These are phyloP conservation scores for Citeromyces matritensis DNA, from an alignment of 805 yeast genomes.

Conservation along the genomic window DNA sequence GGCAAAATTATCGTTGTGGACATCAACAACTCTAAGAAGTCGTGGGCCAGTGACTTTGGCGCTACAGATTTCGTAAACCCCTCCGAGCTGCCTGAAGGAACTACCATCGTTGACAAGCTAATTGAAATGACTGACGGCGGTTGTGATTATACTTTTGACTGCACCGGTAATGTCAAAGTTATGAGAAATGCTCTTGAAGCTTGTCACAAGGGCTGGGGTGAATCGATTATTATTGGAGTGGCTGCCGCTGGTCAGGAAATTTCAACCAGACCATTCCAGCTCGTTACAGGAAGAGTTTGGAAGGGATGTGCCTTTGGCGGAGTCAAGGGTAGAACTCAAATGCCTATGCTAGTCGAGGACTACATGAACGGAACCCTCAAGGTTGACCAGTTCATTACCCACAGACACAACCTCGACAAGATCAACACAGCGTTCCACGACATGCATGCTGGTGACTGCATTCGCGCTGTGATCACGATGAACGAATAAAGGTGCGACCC, in stretches of 20 bases:
- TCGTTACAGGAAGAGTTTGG: conserved; percentile 98
- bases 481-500: no score
- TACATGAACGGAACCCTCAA: conserved; percentile 69
- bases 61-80: conserved; percentile 95
- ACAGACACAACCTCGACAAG: conserved; percentile 60
- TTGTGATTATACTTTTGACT: conserved; percentile 88
- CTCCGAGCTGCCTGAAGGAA: conserved; percentile 53
- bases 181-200: conserved; percentile 96
- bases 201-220: conserved; percentile 99
- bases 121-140: conserved; percentile 95
- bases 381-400: conserved; percentile 93
- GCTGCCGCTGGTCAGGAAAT: conserved; percentile 98
- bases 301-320: conserved; percentile 99
- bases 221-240: conserved; percentile 89
- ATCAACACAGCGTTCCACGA: conserved; percentile 89
- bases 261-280: conserved; percentile 94
- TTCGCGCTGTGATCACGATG: conserved; percentile 64
- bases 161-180: conserved; percentile 91
- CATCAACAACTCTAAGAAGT: conserved; percentile 69
- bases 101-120: conserved; percentile 67
- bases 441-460: conserved; percentile 87
- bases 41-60: conserved; percentile 81
- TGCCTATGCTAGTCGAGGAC: conserved; percentile 81
- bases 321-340: conserved; percentile 91
- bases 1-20: conserved; percentile 75